Percentiles rank a stretch among this genome's conserved stretches.
These are phyloP conservation scores for Oryza longistaminata DNA, from an alignment of 176 grass and related monocot species.

Conservation along the genomic window DNA sequence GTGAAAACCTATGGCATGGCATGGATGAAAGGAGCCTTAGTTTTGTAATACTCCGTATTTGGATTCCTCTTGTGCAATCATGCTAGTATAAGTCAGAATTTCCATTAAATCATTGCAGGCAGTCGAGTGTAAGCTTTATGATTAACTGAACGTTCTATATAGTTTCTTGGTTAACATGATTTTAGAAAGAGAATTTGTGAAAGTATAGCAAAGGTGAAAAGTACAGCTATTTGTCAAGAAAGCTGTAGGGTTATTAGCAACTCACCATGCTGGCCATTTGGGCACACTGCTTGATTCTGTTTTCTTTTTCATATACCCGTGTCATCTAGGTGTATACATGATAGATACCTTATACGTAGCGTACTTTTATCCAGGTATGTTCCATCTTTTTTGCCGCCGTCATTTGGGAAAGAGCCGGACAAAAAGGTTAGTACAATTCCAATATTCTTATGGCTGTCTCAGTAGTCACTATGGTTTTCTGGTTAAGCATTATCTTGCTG, in stretches of 20 bases:
- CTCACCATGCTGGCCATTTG: background rate
- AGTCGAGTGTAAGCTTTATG: conserved; percentile 12
- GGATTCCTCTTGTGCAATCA: background rate
- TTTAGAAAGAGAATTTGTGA: conserved; percentile 8
- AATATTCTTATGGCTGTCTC: conserved; percentile 16
- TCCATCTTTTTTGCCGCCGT: conserved; percentile 93
- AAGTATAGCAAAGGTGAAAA: conserved; percentile 14
- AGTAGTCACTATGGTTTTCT: conserved; percentile 23
- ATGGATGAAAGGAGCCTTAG: background rate
- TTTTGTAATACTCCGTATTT: conserved; percentile 14
- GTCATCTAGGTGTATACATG: conserved; percentile 19
- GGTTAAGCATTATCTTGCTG: conserved; percentile 27
- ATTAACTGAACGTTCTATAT: conserved; percentile 11
- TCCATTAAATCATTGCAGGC: conserved; percentile 21
- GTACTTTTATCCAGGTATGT: conserved; percentile 84
- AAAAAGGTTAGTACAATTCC: conserved; percentile 66
- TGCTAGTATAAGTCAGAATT: conserved; percentile 20
- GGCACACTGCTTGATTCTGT: conserved; percentile 3
- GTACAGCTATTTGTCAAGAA: background rate
- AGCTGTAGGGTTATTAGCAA: background rate
- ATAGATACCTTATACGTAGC: conserved; percentile 43
- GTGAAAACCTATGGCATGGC: background rate
- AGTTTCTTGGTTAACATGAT: conserved; percentile 7
- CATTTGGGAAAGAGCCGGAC: conserved; percentile 82
- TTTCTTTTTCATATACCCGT: conserved; percentile 16